Conservation (phyloP, 129 eudicot genomes). For the Lactuca saligna region DNA sequence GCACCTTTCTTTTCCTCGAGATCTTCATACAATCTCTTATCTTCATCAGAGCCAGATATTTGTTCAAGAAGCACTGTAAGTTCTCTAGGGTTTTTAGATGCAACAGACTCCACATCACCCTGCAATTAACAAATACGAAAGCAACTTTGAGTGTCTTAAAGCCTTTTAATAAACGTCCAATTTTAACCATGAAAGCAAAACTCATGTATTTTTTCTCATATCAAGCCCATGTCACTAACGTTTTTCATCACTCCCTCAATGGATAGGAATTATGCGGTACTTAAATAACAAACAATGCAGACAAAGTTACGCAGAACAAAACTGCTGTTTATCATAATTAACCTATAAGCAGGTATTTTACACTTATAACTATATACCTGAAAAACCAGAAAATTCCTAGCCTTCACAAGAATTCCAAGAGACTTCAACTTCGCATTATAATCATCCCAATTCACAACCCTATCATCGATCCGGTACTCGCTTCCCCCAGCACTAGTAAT, state of each 20-base stretch:
- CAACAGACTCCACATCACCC: conserved; percentile 99
- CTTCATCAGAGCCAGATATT: conserved; percentile 97
- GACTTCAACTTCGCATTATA: conserved; percentile 63
- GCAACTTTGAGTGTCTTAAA: not conserved
- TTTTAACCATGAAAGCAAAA: not conserved
- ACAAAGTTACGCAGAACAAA: not conserved
- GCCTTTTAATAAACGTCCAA: not conserved
- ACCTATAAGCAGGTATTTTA: not conserved
- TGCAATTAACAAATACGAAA: conserved; percentile 30
- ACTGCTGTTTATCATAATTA: not conserved
- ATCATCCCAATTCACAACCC: conserved; percentile 77
- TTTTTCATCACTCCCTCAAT: not conserved
- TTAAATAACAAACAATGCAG: not conserved
- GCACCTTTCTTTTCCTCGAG: conserved; percentile 77
- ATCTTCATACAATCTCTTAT: conserved; percentile 76
- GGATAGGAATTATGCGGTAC: conserved; percentile 1
- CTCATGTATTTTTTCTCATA: not conserved
- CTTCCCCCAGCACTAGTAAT: conserved; percentile 73
- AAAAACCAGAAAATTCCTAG: conserved; percentile 92
- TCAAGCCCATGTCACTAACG: conserved; percentile 2
- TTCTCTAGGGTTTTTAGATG: conserved; percentile 93
- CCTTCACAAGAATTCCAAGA: conserved; percentile 88
- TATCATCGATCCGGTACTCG: conserved; percentile 85
- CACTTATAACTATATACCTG: conserved; percentile 51
- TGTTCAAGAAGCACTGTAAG: conserved; percentile 93